Percentiles rank a stretch among this genome's conserved stretches.
Evolutionary conservation across 2,329 filamentous ascomycete genomes (phyloP).

Genomic region (Amphichorda felina): DNA sequence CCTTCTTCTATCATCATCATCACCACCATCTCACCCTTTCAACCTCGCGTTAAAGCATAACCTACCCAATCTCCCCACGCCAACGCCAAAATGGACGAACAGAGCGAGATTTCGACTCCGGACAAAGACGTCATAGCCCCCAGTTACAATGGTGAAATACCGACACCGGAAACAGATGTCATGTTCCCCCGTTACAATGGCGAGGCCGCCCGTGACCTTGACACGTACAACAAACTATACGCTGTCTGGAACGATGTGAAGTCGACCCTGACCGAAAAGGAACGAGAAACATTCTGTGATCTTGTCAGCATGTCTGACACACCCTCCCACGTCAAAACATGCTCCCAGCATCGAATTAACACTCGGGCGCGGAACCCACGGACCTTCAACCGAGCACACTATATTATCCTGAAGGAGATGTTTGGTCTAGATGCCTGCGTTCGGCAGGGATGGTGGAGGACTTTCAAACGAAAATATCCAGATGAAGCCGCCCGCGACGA

Average conservation of each 20-base stretch:
- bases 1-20: too few species aligned
- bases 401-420: slow-evolving; percentile 1
- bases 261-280: background rate
- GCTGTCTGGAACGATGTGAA: background rate
- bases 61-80: too few species aligned
- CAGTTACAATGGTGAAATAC: too few species aligned
- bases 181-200: background rate
- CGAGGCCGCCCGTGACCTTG: background rate
- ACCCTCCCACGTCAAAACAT: background rate
- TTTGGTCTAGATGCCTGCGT: background rate
- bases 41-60: too few species aligned
- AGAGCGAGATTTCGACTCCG: too few species aligned
- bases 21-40: too few species aligned
- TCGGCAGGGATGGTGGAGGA: background rate
- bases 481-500: background rate
- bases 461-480: background rate
- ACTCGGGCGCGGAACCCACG: background rate
- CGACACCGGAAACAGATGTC: too few species aligned
- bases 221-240: background rate
- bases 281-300: background rate
- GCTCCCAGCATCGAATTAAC: background rate
- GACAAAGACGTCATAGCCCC: too few species aligned
- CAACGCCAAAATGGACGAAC: too few species aligned
- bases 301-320: background rate
- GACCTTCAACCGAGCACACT: background rate